Evolutionary conservation across 495 filamentous ascomycete species (phyloP).

Genomic region (Terfezia claveryi): DNA sequence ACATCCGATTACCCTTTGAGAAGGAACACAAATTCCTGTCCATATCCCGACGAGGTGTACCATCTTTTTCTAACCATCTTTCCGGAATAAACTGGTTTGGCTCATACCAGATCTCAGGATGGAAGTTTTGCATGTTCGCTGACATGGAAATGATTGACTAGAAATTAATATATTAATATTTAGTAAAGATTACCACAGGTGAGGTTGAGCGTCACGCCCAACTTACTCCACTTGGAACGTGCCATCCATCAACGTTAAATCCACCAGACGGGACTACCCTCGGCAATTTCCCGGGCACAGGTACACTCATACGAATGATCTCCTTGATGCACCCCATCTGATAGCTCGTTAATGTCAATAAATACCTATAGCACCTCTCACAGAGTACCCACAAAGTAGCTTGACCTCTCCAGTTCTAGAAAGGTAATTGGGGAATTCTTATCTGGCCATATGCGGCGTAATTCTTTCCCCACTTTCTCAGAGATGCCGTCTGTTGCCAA

Average conservation of each 20-base stretch:
- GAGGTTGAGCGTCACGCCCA: no score
- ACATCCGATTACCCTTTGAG: slow-evolving; percentile 25
- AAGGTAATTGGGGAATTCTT: not conserved
- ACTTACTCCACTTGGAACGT: not conserved
- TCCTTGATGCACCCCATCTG: not conserved
- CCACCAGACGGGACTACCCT: not conserved
- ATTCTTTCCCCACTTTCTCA: not conserved
- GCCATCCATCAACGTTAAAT: not conserved
- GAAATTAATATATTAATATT: not conserved
- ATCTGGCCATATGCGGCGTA: not conserved
- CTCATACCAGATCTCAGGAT: not conserved
- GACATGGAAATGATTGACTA: not conserved
- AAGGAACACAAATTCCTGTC: slow-evolving; percentile 22
- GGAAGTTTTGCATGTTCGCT: not conserved
- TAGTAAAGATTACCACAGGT: not conserved
- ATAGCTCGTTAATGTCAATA: no score
- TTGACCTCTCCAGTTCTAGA: not conserved
- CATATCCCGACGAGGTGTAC: not conserved
- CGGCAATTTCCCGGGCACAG: not conserved
- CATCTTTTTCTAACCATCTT: not conserved
- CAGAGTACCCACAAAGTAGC: not conserved
- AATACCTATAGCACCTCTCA: no score
- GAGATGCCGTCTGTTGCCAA: not conserved
- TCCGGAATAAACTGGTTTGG: slow-evolving; percentile 1
- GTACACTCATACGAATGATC: not conserved